These are phyloP conservation scores for Scedosporium minutisporum DNA, from an alignment of 2,329 filamentous ascomycete genomes.

Conservation along the genomic window DNA sequence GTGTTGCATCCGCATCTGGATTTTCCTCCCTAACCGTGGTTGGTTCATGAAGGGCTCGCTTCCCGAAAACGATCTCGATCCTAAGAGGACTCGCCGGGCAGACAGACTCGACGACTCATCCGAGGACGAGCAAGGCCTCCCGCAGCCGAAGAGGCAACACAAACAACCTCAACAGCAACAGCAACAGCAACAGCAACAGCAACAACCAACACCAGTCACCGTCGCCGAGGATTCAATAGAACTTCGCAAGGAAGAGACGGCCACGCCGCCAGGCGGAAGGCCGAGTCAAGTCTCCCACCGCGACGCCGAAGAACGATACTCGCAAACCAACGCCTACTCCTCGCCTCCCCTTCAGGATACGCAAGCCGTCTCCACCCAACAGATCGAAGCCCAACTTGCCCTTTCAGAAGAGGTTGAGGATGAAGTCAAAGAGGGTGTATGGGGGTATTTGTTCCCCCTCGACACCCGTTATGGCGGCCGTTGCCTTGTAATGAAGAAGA, in stretches of 20 bases:
- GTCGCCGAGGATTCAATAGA: constrained; percentile 48
- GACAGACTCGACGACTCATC: constrained; percentile 53
- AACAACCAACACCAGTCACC: constrained; percentile 75
- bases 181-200: constrained; percentile 63
- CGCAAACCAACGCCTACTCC: constrained; percentile 35
- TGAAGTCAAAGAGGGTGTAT: constrained; percentile 75
- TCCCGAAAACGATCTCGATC: constrained; percentile 53
- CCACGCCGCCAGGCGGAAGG: constrained; percentile 55
- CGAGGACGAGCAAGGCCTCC: constrained; percentile 15
- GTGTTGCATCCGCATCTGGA: constrained; percentile 7
- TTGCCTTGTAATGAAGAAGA: constrained; percentile 64
- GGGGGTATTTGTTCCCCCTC: constrained; percentile 87
- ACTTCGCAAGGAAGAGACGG: constrained; percentile 56
- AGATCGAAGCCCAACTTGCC: constrained; percentile 59
- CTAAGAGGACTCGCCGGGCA: constrained; percentile 78
- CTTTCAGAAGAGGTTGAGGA: constrained; percentile 69
- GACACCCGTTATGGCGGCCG: constrained; percentile 57
- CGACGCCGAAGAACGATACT: constrained; percentile 37
- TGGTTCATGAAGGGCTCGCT: constrained; percentile 48
- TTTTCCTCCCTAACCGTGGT: constrained; percentile 12
- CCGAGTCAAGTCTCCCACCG: constrained; percentile 45
- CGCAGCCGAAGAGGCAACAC: constrained; percentile 51
- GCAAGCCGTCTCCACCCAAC: constrained; percentile 57
- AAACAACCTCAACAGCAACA: constrained; percentile 61
- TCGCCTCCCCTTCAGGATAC: constrained; percentile 54